phyloP scores from a whole-genome alignment of 345 rosid species.

The Anacardium occidentale region DNA sequence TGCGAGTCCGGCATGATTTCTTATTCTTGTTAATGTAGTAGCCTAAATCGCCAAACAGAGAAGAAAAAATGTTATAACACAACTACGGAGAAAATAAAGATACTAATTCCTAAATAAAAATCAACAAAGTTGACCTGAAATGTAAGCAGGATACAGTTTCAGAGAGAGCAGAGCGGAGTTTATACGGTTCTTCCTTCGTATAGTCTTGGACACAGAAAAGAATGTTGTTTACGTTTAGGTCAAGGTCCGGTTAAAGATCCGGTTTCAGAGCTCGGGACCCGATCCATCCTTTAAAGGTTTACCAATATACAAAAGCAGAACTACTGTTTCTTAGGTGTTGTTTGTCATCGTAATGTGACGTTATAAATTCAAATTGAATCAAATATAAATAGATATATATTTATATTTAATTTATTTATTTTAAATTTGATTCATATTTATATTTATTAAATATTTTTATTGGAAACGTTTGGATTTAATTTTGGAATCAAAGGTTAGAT shows the following conservation, averaged over 20 bases:
- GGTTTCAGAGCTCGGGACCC: not conserved
- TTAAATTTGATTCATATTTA: no score
- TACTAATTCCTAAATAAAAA: not conserved
- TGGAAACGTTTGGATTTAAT: no score
- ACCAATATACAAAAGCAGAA: no score
- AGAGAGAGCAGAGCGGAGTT: not conserved
- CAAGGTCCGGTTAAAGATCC: not conserved
- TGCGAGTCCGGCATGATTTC: slow-evolving; percentile 83
- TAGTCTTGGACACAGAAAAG: not conserved
- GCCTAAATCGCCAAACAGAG: slow-evolving; percentile 27
- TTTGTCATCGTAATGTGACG: no score
- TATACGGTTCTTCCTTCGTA: not conserved
- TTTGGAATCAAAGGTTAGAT: no score
- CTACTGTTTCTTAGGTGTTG: no score
- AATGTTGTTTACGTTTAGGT: not conserved
- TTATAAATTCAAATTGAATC: no score
- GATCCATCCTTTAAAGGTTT: no score
- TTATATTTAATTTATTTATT: no score
- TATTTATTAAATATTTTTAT: no score
- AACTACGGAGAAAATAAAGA: not conserved
- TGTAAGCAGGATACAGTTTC: not conserved
- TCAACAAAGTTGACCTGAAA: slow-evolving; percentile 4
- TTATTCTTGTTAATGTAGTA: slow-evolving; percentile 9
- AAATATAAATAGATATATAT: no score
- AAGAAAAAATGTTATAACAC: not conserved